These are phyloP conservation scores for Colletotrichum noveboracense DNA, from an alignment of 2,329 filamentous ascomycete genomes.

Conservation along the genomic window DNA sequence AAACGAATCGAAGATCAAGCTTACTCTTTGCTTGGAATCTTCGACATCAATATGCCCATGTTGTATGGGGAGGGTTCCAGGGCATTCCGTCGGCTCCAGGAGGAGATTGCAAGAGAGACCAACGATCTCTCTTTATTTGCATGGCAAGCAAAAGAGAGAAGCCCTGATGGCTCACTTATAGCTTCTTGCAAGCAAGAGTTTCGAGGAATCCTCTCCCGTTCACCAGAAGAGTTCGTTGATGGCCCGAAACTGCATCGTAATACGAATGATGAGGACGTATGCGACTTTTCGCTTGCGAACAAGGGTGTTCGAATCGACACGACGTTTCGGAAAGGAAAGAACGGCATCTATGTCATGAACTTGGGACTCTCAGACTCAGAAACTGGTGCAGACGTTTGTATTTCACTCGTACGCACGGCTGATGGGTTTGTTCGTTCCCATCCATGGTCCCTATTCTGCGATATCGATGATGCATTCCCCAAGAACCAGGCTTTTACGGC, in stretches of 20 bases:
- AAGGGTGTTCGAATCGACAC: not conserved
- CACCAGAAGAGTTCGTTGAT: too few species aligned
- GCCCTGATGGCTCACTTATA: too few species aligned
- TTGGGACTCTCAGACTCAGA: not conserved
- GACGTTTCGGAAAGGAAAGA: not conserved
- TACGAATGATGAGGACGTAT: not conserved
- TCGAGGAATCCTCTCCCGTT: not conserved
- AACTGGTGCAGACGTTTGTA: not conserved
- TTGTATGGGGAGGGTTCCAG: constrained; percentile 29
- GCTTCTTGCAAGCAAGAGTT: not conserved
- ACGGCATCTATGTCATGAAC: not conserved
- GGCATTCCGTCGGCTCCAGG: constrained; percentile 25
- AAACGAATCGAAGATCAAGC: constrained; percentile 27
- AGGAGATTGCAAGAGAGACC: not conserved
- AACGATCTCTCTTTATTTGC: not conserved
- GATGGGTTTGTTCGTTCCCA: not conserved
- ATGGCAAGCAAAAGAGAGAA: not conserved
- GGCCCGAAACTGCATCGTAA: too few species aligned
- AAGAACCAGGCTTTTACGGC: too few species aligned
- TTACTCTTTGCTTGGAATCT: constrained; percentile 29
- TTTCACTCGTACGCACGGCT: not conserved
- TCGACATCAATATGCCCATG: constrained; percentile 29
- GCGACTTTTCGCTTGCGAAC: not conserved
- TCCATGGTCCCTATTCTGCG: not conserved
- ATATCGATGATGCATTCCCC: not conserved